Base-by-base conservation (phyloP, 108 stramenopile genomes). In the Skeletonema tropicum region DNA sequence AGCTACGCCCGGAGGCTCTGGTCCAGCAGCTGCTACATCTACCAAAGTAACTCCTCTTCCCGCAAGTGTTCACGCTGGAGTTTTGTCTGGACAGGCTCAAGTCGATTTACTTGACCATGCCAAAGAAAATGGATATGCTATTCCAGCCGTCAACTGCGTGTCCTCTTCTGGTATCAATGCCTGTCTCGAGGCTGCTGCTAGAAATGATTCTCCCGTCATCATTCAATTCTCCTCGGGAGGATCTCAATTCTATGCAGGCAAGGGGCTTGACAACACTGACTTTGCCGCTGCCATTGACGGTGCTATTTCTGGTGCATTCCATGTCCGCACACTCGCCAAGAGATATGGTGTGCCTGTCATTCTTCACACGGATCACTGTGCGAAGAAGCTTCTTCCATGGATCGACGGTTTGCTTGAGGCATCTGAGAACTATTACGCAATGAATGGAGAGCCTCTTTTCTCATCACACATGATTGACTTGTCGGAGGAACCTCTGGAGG, bases 381-480 rank as follows among this genome's bases (percentile, higher is more conserved):
- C 91, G 62, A 93, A 90, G 81, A 74, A 90, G 66, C 89, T 93
- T 31, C 83, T 97, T 36, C 96, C 96, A n/a, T 95, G 96, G 96
- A 80, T 97, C 69, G 96, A 97, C 78, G 93, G 94, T 78, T 83
- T 97, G 58, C 74, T 97, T 45, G 82, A 70, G 32, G 88, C 88
- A 26, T 85, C 85, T 25, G 92, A 93, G 73, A 73, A 77, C 48
- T 91, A 89, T 76, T 90, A 68, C 71, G 66, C 87, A 76, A 59
- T 80, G 49, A 83, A 93, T 75, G 95, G 95, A 30, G 92, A 94
- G 82, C 96, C 96, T n/a, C 88, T 97, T 57, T 97, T 94, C 82
- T 94, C 93, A 26, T 88, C 87, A 19, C 96, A 97, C 89, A 97
- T 97, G 96, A 89, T 97, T 61, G 96, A 97, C 75, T 84, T 97